Percentiles rank a stretch among this genome's conserved stretches.
Conservation (phyloP, 805 yeast species). For the Ogataea methylovora region DNA sequence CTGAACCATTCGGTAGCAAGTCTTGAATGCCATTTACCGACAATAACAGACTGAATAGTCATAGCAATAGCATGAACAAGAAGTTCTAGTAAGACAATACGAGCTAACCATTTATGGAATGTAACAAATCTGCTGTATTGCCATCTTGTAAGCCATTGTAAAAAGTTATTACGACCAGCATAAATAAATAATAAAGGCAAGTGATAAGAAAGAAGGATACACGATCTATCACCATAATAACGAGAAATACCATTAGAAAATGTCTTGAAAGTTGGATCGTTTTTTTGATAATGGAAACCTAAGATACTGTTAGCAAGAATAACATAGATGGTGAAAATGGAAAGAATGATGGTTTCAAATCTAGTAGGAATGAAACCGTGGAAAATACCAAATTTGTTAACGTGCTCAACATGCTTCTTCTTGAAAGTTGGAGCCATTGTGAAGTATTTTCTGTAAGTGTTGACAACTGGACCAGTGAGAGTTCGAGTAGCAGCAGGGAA, state of each 20-base stretch:
- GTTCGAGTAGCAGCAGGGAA: slow-evolving; percentile 28
- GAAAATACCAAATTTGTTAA: slow-evolving; percentile 9
- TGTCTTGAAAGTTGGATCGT: slow-evolving; percentile 15
- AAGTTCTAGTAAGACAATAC: slow-evolving; percentile 33
- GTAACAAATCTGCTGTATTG: slow-evolving; percentile 44
- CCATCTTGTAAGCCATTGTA: slow-evolving; percentile 57
- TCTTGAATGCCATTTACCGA: slow-evolving; percentile 20
- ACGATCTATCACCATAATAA: slow-evolving; percentile 44
- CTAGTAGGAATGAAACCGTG: slow-evolving; percentile 46
- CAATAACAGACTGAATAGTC: slow-evolving; percentile 15
- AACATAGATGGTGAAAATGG: slow-evolving; percentile 26
- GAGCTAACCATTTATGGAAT: slow-evolving; percentile 51
- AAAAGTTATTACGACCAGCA: slow-evolving; percentile 56
- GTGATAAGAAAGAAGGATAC: slow-evolving; percentile 38
- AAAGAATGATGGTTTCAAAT: slow-evolving; percentile 38
- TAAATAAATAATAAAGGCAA: slow-evolving; percentile 47
- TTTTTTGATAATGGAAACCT: slow-evolving; percentile 14
- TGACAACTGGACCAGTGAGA: slow-evolving; percentile 21
- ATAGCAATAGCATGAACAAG: slow-evolving; percentile 35
- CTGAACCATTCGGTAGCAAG: slow-evolving; percentile 19
- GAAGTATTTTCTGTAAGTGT: slow-evolving; percentile 18
- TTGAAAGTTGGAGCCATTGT: slow-evolving; percentile 17
- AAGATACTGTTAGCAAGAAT: slow-evolving; percentile 13
- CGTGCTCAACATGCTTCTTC: slow-evolving; percentile 11
- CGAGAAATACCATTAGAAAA: slow-evolving; percentile 18